Percentiles rank a stretch among this genome's conserved stretches.
Conservation (phyloP, 495 filamentous ascomycete genomes). For the Tuber umbilicatum region DNA sequence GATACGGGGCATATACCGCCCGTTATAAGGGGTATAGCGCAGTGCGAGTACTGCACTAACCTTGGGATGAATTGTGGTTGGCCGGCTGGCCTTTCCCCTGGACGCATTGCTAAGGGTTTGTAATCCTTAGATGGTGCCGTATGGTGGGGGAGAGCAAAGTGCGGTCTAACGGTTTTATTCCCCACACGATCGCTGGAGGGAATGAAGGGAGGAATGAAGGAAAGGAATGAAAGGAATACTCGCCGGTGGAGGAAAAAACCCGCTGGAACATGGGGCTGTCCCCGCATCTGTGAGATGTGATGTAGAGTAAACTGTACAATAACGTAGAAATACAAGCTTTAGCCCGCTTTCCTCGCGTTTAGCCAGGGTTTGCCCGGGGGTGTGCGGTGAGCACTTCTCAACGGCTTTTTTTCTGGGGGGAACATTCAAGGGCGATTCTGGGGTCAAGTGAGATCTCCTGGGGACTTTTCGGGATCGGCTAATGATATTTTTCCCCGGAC, state of each 20-base stretch:
- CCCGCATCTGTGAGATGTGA: background rate
- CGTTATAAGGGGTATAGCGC: background rate
- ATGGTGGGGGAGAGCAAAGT: background rate
- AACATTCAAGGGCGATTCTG: background rate
- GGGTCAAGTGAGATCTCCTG: conserved; percentile 1
- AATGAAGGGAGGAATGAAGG: background rate
- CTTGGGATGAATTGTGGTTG: background rate
- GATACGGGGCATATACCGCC: conserved; percentile 1
- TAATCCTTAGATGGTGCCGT: background rate
- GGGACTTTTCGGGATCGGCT: conserved; percentile 1
- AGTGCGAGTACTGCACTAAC: background rate
- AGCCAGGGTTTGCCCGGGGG: background rate
- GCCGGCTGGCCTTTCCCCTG: background rate
- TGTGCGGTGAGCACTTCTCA: background rate
- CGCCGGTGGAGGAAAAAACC: background rate
- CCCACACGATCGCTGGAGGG: background rate
- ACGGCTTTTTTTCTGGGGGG: background rate
- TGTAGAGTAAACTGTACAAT: background rate
- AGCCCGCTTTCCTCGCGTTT: background rate
- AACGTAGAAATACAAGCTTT: background rate
- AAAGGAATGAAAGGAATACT: background rate
- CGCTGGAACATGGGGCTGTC: background rate
- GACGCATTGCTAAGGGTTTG: background rate
- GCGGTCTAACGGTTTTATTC: background rate
- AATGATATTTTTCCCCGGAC: background rate